A percentile compares a stretch with the other conserved stretches of the same genome.
These are phyloP conservation scores for Naganishia albida DNA, from an alignment of 1,284 basidiomycete species.

Conservation along the genomic window DNA sequence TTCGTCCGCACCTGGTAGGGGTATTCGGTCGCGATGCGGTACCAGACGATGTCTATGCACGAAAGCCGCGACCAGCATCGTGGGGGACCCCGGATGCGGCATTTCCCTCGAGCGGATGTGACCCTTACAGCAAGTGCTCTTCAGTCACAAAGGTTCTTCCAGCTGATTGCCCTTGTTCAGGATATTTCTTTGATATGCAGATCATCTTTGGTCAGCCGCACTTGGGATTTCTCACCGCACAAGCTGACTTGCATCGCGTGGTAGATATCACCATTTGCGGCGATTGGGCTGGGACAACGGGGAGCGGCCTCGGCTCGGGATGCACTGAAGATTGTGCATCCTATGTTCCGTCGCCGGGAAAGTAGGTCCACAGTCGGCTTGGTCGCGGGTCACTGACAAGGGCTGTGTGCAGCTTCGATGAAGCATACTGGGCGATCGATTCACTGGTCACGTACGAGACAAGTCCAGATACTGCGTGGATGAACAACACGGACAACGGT, in stretches of 20 bases:
- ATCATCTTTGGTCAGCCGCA: conserved; percentile 28
- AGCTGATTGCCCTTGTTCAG: background rate
- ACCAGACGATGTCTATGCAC: conserved; percentile 43
- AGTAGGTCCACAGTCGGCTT: conserved; percentile 19
- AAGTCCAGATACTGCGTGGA: background rate
- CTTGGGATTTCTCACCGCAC: background rate
- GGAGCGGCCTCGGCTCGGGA: conserved; percentile 42
- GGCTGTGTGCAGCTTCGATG: conserved; percentile 9
- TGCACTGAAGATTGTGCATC: conserved; percentile 42
- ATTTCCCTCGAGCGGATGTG: conserved; percentile 25
- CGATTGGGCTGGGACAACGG: conserved; percentile 39
- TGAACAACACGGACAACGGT: too few relatives aligned
- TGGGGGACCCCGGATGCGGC: conserved; percentile 31
- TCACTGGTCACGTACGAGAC: background rate
- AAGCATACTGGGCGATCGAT: conserved; percentile 16
- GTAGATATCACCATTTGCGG: conserved; percentile 32
- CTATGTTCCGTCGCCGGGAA: conserved; percentile 2
- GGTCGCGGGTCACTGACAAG: background rate
- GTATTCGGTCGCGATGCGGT: conserved; percentile 38
- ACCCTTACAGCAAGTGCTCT: conserved; percentile 9
- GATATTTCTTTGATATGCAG: conserved; percentile 29
- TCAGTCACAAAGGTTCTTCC: background rate
- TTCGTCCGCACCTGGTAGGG: too few relatives aligned
- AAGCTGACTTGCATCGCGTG: background rate
- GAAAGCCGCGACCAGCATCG: conserved; percentile 31